Percentiles rank a stretch among this genome's conserved stretches.
Conservation (phyloP, 1,284 basidiomycete species). For the Tetrapyrgos nigripes region DNA sequence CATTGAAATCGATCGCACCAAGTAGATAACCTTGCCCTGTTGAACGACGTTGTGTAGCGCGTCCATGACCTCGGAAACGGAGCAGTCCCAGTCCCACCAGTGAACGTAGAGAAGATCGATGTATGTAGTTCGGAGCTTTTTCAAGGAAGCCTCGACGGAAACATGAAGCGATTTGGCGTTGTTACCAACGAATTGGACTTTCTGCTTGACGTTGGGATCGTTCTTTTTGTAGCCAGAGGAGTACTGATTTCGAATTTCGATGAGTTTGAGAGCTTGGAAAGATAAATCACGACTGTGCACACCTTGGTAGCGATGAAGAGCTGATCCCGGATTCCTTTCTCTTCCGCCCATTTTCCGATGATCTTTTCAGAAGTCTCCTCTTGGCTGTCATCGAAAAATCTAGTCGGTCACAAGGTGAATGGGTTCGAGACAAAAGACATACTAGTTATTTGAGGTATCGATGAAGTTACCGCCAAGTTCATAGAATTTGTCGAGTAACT, state of each 20-base stretch:
- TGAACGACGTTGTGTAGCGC: constrained; percentile 46
- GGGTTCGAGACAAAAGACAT: constrained; percentile 8
- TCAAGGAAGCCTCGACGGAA: constrained; percentile 40
- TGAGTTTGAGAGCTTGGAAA: constrained; percentile 26
- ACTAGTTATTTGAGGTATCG: constrained; percentile 52
- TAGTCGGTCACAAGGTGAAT: no score
- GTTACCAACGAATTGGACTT: constrained; percentile 43
- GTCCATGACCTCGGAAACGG: constrained; percentile 52
- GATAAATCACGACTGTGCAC: constrained; percentile 25
- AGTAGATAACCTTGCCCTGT: constrained; percentile 52
- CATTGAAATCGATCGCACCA: constrained; percentile 29
- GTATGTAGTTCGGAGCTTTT: constrained; percentile 40
- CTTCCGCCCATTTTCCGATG: constrained; percentile 34
- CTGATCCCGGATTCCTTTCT: constrained; percentile 44
- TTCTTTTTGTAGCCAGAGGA: constrained; percentile 32
- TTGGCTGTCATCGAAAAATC: constrained; percentile 26
- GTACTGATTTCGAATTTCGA: no score
- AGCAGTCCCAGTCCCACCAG: constrained; percentile 46
- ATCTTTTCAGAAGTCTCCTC: constrained; percentile 41
- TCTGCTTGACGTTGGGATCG: constrained; percentile 25
- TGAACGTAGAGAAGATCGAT: constrained; percentile 13
- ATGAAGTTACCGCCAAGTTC: constrained; percentile 13
- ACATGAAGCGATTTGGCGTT: constrained; percentile 35
- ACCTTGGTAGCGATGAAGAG: constrained; percentile 51
- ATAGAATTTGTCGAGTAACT: constrained; percentile 9